Evolutionary conservation across 257 asterid species (phyloP).

Genomic region (Scutellaria barbata): DNA sequence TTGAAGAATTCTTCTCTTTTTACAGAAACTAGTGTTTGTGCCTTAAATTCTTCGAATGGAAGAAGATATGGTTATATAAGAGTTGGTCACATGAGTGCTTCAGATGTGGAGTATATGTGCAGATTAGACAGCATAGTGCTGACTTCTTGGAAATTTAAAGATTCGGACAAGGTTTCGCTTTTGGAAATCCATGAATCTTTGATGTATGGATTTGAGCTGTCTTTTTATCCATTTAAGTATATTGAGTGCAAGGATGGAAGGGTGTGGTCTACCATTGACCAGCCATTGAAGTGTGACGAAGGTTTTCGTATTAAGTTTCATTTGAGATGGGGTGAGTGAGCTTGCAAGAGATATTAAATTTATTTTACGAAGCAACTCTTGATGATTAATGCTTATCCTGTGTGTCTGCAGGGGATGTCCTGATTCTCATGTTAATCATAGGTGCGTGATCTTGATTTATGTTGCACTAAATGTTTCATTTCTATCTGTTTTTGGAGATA

Average conservation of each 20-base stretch:
- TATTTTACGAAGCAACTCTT: no score
- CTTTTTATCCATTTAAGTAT: slow-evolving; percentile 38
- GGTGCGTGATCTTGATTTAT: not conserved
- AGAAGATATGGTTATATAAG: not conserved
- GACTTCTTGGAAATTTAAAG: slow-evolving; percentile 18
- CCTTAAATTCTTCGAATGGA: not conserved
- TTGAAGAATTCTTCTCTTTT: not conserved
- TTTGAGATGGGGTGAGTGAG: not conserved
- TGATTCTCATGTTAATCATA: not conserved
- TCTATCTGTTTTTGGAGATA: not conserved
- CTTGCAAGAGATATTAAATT: not conserved
- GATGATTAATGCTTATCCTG: not conserved
- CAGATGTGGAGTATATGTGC: not conserved
- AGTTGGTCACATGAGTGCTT: not conserved
- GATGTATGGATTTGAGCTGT: slow-evolving; percentile 53
- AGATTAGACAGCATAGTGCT: not conserved
- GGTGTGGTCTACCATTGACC: not conserved
- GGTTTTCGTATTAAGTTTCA: not conserved
- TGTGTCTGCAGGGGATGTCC: not conserved
- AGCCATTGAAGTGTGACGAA: not conserved
- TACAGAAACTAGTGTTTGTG: not conserved
- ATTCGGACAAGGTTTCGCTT: slow-evolving; percentile 13
- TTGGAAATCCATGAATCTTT: slow-evolving; percentile 37
- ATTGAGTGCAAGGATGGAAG: slow-evolving; percentile 19
- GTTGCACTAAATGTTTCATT: no score